These are phyloP conservation scores for Pontederia paniculata DNA, from an alignment of 176 grass and related monocot genomes.

Conservation along the genomic window DNA sequence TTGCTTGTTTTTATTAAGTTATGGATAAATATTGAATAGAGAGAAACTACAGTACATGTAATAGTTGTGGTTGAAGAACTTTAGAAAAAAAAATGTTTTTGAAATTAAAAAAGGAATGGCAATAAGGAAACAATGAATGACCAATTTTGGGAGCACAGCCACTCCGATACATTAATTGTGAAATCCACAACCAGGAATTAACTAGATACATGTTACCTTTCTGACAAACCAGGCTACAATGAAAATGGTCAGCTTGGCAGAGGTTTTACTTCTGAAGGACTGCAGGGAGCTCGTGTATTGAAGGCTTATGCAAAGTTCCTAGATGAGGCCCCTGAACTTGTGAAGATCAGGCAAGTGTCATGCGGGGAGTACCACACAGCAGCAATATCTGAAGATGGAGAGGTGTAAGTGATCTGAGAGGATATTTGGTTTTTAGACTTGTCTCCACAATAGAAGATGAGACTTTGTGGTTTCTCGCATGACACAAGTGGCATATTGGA, in stretches of 20 bases:
- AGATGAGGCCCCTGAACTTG: conserved; percentile 78
- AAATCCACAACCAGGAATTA: conserved; percentile 4
- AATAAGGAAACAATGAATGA: neutral
- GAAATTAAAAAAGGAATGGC: too few relatives aligned
- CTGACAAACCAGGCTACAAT: conserved; percentile 96
- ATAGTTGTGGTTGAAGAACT: too few relatives aligned
- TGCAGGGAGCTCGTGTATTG: conserved; percentile 76
- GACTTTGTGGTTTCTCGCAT: conserved; percentile 32
- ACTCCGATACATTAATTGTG: neutral
- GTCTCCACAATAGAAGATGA: conserved; percentile 32
- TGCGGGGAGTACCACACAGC: conserved; percentile 96
- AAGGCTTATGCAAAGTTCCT: conserved; percentile 84
- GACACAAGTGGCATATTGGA: conserved; percentile 15
- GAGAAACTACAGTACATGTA: neutral
- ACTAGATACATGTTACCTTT: conserved; percentile 30
- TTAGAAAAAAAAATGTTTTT: neutral
- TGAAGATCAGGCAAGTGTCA: conserved; percentile 74
- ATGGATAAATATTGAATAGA: neutral
- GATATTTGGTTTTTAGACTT: conserved; percentile 25
- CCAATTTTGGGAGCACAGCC: neutral
- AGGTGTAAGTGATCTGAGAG: conserved; percentile 85
- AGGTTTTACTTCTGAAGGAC: conserved; percentile 86
- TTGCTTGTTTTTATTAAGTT: too few relatives aligned
- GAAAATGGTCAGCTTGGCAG: conserved; percentile 96
- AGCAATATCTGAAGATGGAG: conserved; percentile 81